Evolutionary conservation across 768 basidiomycete genomes (phyloP), one percentile per base, ranked within the genome.

Genomic region (Phanerochaete sordida): DNA sequence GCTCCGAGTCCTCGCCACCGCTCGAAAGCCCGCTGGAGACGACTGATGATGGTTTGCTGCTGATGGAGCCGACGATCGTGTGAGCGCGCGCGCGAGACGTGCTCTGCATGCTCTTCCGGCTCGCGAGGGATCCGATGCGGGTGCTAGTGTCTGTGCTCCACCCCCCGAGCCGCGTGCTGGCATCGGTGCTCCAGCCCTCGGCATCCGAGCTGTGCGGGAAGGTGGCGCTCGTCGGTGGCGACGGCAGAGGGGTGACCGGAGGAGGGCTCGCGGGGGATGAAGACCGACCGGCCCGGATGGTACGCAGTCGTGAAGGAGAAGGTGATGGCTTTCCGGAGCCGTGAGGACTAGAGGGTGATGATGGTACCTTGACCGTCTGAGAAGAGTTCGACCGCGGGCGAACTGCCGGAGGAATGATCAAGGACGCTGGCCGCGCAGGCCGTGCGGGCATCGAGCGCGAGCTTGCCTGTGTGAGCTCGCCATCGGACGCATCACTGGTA

Each of bases 111-210:
- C 57, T 48, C 48, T 39, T 49, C 30, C 35, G 46, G 46, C 57
- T 53, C 35, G 33, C 56, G 31, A 51, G 27, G 26, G 61, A 62
- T n/a, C 61, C 61, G 11, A 62, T 39, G 12, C 61, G 47, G 12
- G 61, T 49, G 50, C 61, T 62, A 16, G 56, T 47, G 56, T 62
- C 61, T 39, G 61, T 62, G 28, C 56, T 62, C 61, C 61, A 62
- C 1, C 61, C 61, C 2, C 57, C 57, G 16, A 62, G 44, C 26
- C 56, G 44, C 21, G 61, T 62, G 56, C 61, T 62, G 1, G 61
- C 56, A 21, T 62, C 61, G 2, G 61, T 62, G 48, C 45, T 62
- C 55, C 49, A 62, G 24, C 61, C 61, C 21, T 56, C 61, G 15
- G 54, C 45, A 31, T 57, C 60, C 9, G 60, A 61, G 46, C 54